Conservation (phyloP, 129 eudicot genomes). For the Saussurea involucrata region DNA sequence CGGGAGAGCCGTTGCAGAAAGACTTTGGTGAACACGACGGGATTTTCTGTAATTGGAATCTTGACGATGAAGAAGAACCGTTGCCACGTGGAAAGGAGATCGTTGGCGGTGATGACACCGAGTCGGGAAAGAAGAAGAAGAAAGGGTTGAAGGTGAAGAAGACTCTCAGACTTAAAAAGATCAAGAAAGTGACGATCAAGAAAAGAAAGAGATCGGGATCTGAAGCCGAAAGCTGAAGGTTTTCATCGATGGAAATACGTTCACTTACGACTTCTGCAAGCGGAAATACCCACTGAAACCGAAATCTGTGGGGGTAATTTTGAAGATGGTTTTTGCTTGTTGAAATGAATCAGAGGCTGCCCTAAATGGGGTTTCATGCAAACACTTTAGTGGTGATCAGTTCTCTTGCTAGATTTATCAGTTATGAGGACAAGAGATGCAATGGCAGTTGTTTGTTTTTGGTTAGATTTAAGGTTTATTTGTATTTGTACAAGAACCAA, state of each 20-base stretch:
- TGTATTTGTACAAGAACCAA: not conserved
- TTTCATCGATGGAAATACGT: not conserved
- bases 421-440: not conserved
- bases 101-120: slow-evolving; percentile 22
- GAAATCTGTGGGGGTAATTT: not conserved
- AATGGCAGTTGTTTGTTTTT: not conserved
- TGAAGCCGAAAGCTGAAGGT: not conserved
- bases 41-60: slow-evolving; percentile 64
- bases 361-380: not conserved
- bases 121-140: slow-evolving; percentile 68
- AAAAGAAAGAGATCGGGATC: slow-evolving; percentile 28
- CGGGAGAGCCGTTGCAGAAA: slow-evolving; percentile 50
- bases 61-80: slow-evolving; percentile 64
- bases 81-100: slow-evolving; percentile 55
- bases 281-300: not conserved
- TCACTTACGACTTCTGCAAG: not conserved
- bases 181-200: slow-evolving; percentile 34
- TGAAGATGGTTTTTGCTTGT: too few species aligned
- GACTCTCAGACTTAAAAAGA: slow-evolving; percentile 27
- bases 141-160: slow-evolving; percentile 52
- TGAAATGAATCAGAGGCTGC: not conserved
- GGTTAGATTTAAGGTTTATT: not conserved
- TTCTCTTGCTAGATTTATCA: not conserved
- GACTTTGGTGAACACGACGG: slow-evolving; percentile 51
- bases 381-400: not conserved